Evolutionary conservation across 1,284 basidiomycete genomes (phyloP).

Genomic region (Trichosporon inkin): DNA sequence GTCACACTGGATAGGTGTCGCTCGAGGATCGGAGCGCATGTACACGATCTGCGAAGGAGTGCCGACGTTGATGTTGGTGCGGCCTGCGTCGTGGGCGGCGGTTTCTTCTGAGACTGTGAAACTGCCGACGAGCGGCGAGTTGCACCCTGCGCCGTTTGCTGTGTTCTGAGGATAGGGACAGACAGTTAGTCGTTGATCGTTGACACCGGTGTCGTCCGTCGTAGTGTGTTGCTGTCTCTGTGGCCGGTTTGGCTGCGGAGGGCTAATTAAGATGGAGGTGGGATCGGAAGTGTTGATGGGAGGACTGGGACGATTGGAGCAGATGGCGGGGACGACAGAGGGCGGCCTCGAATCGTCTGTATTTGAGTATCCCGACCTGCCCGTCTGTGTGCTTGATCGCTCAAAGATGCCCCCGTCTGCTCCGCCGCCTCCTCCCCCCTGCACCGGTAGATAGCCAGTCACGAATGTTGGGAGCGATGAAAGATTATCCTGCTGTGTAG

Average conservation of each 20-base stretch:
- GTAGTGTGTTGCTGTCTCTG: not conserved
- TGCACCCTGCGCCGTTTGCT: not conserved
- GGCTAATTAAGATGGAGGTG: conserved; percentile 1
- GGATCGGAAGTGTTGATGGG: not conserved
- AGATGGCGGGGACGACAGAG: not conserved
- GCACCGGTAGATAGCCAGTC: no score
- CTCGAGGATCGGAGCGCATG: not conserved
- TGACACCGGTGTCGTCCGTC: not conserved
- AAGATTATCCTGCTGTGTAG: not conserved
- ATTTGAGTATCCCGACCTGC: conserved; percentile 3
- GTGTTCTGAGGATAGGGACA: not conserved
- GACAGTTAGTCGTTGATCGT: not conserved
- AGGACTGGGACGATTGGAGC: not conserved
- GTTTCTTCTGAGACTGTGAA: not conserved
- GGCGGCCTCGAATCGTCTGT: not conserved
- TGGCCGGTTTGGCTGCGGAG: not conserved
- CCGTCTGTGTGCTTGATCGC: not conserved
- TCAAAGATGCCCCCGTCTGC: not conserved
- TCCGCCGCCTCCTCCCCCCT: not conserved
- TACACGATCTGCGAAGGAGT: not conserved
- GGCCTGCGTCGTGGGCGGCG: not conserved
- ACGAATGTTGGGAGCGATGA: not conserved
- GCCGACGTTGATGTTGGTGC: not conserved
- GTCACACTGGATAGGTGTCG: not conserved
- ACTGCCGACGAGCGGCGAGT: conserved; percentile 1